Evolutionary conservation across 2,329 filamentous ascomycete species (phyloP).

Genomic region (Volutella citrinella): DNA sequence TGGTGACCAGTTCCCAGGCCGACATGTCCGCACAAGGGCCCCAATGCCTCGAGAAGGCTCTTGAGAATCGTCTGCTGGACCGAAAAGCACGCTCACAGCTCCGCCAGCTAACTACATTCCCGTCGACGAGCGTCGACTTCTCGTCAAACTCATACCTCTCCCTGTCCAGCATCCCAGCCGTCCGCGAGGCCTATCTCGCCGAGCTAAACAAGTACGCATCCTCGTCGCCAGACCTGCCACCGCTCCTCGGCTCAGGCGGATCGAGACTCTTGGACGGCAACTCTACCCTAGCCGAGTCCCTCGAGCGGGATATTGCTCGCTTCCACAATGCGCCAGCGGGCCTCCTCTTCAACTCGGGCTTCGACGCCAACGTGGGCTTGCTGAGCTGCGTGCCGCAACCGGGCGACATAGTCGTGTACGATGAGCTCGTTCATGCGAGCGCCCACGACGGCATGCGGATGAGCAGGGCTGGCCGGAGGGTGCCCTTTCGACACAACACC

Average conservation of each 20-base stretch:
- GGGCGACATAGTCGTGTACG: slow-evolving; percentile 65
- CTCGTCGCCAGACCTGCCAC: too few relatives aligned
- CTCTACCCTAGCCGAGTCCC: slow-evolving; percentile 37
- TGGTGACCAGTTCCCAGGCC: too few relatives aligned
- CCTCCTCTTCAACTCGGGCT: slow-evolving; percentile 58
- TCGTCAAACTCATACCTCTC: slow-evolving; percentile 80
- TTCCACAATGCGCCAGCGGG: slow-evolving; percentile 46
- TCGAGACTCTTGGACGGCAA: slow-evolving; percentile 55
- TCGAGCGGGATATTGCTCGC: slow-evolving; percentile 45
- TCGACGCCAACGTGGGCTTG: slow-evolving; percentile 64
- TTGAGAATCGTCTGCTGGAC: slow-evolving; percentile 24
- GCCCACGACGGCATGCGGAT: slow-evolving; percentile 73
- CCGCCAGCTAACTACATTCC: slow-evolving; percentile 53
- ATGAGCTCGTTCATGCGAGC: slow-evolving; percentile 75
- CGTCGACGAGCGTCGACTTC: slow-evolving; percentile 70
- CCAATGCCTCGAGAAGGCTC: slow-evolving; percentile 28
- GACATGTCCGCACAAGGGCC: too few relatives aligned
- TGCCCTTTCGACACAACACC: slow-evolving; percentile 57
- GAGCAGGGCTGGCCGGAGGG: slow-evolving; percentile 48
- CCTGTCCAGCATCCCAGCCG: slow-evolving; percentile 49
- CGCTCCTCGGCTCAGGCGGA: slow-evolving; percentile 46
- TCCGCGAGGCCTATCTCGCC: slow-evolving; percentile 63
- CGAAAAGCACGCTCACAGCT: slow-evolving; percentile 34
- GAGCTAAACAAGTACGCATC: slow-evolving; percentile 25
- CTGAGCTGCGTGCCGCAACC: slow-evolving; percentile 58